phyloP scores from a whole-genome alignment of 108 stramenopile species.

The Asterionellopsis glacialis region DNA sequence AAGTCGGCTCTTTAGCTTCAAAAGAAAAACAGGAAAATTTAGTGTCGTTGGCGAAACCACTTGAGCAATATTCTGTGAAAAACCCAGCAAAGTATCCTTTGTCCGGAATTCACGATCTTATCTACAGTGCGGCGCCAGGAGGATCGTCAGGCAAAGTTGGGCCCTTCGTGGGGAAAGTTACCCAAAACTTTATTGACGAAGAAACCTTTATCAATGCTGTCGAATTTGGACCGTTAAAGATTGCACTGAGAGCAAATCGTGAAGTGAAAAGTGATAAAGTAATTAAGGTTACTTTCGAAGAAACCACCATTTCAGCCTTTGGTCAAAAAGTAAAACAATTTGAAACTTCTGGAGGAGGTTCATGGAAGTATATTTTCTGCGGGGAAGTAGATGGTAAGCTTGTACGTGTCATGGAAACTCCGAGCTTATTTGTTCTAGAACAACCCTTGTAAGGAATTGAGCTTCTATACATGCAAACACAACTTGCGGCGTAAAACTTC shows the following conservation, averaged over 20 bases:
- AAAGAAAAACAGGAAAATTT: constrained; percentile 33
- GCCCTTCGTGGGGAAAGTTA: constrained; percentile 39
- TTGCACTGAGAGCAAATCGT: constrained; percentile 35
- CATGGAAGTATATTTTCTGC: constrained; percentile 43
- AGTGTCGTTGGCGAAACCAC: constrained; percentile 5
- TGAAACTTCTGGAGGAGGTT: constrained; percentile 18
- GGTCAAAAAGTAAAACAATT: constrained; percentile 22
- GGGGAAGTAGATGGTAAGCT: constrained; percentile 41
- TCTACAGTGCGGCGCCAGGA: constrained; percentile 40
- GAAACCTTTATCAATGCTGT: constrained; percentile 43
- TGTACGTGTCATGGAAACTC: constrained; percentile 53
- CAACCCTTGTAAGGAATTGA: constrained; percentile 21
- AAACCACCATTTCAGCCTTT: constrained; percentile 33
- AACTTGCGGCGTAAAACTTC: no score
- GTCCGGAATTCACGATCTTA: constrained; percentile 28
- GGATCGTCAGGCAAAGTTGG: constrained; percentile 36
- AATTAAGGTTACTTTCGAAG: constrained; percentile 37
- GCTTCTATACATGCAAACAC: no score
- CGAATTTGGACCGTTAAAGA: constrained; percentile 35
- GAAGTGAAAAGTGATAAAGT: constrained; percentile 25
- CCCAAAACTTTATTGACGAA: constrained; percentile 37
- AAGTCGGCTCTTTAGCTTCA: constrained; percentile 31
- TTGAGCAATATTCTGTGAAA: constrained; percentile 4
- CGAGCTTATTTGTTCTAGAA: constrained; percentile 48
- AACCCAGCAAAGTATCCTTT: constrained; percentile 25